Conservation (phyloP, 2,329 filamentous ascomycete species). For the Trichoderma hamatum region DNA sequence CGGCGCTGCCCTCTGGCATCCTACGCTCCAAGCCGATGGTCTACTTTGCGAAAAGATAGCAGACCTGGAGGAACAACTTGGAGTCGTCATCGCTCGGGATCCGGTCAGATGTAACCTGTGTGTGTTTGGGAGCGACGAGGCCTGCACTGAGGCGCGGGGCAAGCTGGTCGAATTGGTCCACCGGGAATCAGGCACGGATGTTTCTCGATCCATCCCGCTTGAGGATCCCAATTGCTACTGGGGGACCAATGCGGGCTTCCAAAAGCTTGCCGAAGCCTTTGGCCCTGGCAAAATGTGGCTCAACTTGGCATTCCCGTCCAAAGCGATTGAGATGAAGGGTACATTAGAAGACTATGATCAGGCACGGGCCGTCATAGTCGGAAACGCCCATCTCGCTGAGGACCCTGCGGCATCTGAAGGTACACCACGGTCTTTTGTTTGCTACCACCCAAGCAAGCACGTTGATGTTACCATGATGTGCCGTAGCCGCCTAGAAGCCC, state of each 20-base stretch:
- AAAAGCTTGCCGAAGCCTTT: slow-evolving; percentile 33
- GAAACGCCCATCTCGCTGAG: neutral
- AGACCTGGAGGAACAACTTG: neutral
- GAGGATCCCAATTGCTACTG: slow-evolving; percentile 34
- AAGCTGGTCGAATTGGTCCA: slow-evolving; percentile 16
- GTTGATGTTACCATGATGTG: neutral
- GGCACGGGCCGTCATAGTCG: slow-evolving; percentile 11
- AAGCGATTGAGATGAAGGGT: slow-evolving; percentile 39
- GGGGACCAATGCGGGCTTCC: slow-evolving; percentile 41
- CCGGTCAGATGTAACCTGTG: neutral
- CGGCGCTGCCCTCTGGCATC: neutral
- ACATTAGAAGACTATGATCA: slow-evolving; percentile 25
- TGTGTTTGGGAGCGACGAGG: neutral
- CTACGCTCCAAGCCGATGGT: neutral
- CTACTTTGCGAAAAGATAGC: slow-evolving; percentile 2
- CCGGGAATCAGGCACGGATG: neutral
- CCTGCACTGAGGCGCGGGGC: slow-evolving; percentile 13
- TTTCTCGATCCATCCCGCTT: slow-evolving; percentile 34
- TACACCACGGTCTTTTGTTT: slow-evolving; percentile 42
- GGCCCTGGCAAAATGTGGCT: slow-evolving; percentile 38
- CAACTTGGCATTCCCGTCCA: slow-evolving; percentile 37
- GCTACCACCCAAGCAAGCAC: slow-evolving; percentile 30
- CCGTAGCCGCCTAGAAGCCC: neutral
- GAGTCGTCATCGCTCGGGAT: neutral
- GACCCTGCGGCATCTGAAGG: no score